phyloP scores from a whole-genome alignment of 768 basidiomycete species.

The Boletus edulis region DNA sequence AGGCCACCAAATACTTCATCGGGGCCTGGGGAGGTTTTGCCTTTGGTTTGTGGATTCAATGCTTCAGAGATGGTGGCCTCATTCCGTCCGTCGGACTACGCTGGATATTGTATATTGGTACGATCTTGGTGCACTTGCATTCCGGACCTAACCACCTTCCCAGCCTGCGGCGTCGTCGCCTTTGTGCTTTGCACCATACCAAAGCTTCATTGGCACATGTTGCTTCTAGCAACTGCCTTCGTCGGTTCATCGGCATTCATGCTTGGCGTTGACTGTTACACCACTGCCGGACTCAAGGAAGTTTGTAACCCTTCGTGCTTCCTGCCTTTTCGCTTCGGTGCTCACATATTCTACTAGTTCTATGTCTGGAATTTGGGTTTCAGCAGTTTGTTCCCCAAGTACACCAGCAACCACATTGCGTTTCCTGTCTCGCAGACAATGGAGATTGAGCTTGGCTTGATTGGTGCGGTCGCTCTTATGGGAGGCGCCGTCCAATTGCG shows the following conservation, averaged over 20 bases:
- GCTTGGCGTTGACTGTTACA: constrained; percentile 91
- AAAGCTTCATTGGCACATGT: constrained; percentile 81
- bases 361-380: constrained; percentile 97
- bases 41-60: constrained; percentile 84
- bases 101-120: constrained; percentile 90
- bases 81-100: constrained; percentile 74
- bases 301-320: constrained; percentile 36
- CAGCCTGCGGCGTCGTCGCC: constrained; percentile 70
- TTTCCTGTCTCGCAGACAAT: constrained; percentile 89
- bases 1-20: constrained; percentile 79
- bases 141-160: constrained; percentile 12
- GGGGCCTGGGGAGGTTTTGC: constrained; percentile 70
- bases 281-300: constrained; percentile 91
- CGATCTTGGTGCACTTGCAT: constrained; percentile 17
- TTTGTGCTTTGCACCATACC: constrained; percentile 85
- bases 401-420: constrained; percentile 56
- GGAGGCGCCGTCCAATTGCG: constrained; percentile 89
- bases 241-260: constrained; percentile 91
- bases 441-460: constrained; percentile 90
- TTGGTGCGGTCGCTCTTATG: constrained; percentile 80
- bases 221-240: constrained; percentile 83
- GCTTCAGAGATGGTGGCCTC: constrained; percentile 78
- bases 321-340: neutral
- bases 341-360: constrained; percentile 52
- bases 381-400: constrained; percentile 74